Evolutionary conservation across 2,329 filamentous ascomycete species (phyloP), one percentile per base, ranked within the genome.

Genomic region (Ophiocordyceps sinensis): DNA sequence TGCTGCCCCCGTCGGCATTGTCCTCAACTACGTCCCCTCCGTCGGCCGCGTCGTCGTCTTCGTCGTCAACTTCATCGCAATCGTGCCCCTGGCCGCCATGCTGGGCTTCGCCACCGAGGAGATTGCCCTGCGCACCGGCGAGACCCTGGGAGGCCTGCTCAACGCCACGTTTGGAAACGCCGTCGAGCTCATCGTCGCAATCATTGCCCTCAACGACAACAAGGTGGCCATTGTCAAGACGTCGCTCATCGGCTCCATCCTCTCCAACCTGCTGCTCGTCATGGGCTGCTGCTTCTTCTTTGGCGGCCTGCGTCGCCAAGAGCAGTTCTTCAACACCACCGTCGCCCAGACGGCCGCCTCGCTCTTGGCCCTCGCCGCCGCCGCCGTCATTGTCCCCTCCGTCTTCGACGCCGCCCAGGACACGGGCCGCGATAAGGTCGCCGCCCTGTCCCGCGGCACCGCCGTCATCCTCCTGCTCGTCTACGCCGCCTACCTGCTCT

Each of bases 91-190:
- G 34, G 89, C 89, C 3, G 84, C 82, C 13, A 79, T 94, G 67
- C 69, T 96, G 21, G 82, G 83, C 51, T 94, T 83, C 53, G 85
- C 85, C 1, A 95, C 89, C 0, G 89, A 96, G 59, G 87, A 94
- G 59, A 81, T 95, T 48, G 84, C 88, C 3, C 63, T 88, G 41
- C 73, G 79, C 43, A 82, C 79, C 0, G 87, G 88, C 39, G 87
- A 95, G 59, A 88, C 85, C 0, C 65, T 94, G 3, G 89, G 89
- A 46, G 89, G 88, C 42, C 66, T 96, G 30, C 70, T 95, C 43
- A 95, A 95, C 54, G 88, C 88, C 7, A 83, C 82, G 3, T 95
- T 95, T 57, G 89, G 87, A 74, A 93, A 94, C 54, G 86, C 86
- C 5, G 85, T 93, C 45, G 86, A 94, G 56, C 65, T 94, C 51